Conservation (phyloP, 805 yeast species). For the Candida silvatica region DNA sequence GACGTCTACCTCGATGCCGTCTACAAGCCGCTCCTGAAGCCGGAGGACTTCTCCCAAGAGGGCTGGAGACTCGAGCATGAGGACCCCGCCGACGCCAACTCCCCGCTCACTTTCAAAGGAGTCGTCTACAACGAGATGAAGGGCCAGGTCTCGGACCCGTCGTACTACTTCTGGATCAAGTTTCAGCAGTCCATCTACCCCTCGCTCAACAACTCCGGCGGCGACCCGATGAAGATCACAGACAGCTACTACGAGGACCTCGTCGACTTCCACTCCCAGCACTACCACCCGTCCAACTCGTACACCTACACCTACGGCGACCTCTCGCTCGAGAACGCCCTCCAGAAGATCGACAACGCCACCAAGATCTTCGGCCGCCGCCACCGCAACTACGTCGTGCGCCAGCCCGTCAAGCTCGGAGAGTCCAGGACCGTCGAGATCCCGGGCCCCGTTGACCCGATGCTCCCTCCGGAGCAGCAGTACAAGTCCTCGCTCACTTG, state of each 20-base stretch:
- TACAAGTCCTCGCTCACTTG: conserved; percentile 80
- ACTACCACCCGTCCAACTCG: conserved; percentile 89
- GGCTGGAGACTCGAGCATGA: conserved; percentile 94
- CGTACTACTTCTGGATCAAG: conserved; percentile 76
- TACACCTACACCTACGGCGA: conserved; percentile 84
- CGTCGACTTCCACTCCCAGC: conserved; percentile 59
- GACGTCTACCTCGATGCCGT: conserved; percentile 86
- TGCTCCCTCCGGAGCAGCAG: conserved; percentile 60
- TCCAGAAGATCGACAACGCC: conserved; percentile 44
- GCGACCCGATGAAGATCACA: conserved; percentile 81
- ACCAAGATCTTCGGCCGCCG: conserved; percentile 49
- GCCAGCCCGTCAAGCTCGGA: conserved; percentile 38
- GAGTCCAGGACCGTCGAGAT: conserved; percentile 28
- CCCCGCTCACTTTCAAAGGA: conserved; percentile 77
- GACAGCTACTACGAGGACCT: conserved; percentile 67
- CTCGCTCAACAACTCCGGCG: conserved; percentile 83
- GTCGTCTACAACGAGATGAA: conserved; percentile 98
- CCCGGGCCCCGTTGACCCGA: conserved; percentile 78
- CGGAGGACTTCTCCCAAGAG: conserved; percentile 85
- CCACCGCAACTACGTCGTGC: conserved; percentile 20
- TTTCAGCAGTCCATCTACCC: conserved; percentile 82
- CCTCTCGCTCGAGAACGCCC: conserved; percentile 52
- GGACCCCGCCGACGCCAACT: conserved; percentile 41
- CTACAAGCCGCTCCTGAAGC: conserved; percentile 67
- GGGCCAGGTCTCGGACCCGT: conserved; percentile 87